phyloP scores from a whole-genome alignment of 176 grass and related monocot species.

The Triticum dicoccoides region DNA sequence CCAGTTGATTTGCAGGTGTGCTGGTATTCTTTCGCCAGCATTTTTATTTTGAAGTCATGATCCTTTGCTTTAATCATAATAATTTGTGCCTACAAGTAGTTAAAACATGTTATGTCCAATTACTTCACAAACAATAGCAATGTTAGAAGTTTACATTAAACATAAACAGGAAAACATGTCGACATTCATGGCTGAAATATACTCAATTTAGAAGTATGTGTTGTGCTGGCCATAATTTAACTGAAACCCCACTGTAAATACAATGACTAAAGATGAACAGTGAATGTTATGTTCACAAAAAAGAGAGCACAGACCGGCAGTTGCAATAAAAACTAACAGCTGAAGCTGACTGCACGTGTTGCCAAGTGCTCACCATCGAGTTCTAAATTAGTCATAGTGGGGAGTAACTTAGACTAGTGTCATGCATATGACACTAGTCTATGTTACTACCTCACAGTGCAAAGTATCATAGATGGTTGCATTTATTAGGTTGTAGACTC shows the following conservation, averaged over 20 bases:
- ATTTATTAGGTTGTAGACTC: no score
- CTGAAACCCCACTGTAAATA: not conserved
- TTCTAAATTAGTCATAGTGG: not conserved
- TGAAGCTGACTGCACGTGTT: not conserved
- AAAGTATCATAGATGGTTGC: no score
- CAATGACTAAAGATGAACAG: not conserved
- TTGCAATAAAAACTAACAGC: not conserved
- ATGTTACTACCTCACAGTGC: no score
- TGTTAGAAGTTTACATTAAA: not conserved
- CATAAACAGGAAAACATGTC: not conserved
- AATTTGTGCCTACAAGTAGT: slow-evolving; percentile 36
- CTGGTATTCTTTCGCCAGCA: slow-evolving; percentile 77
- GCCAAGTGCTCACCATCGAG: not conserved
- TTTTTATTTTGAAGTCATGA: slow-evolving; percentile 68
- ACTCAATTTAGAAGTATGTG: not conserved
- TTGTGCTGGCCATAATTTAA: not conserved
- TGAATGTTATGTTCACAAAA: not conserved
- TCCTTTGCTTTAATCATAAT: slow-evolving; percentile 57
- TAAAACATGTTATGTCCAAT: not conserved
- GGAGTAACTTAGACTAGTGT: no score
- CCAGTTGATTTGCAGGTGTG: slow-evolving; percentile 93
- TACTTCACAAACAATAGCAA: slow-evolving; percentile 17
- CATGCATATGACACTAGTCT: no score
- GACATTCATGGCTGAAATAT: not conserved
- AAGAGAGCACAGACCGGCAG: not conserved